Percentiles rank a stretch among this genome's conserved stretches.
These are phyloP conservation scores for Mycena sanguinolenta DNA, from an alignment of 768 basidiomycete genomes.

Conservation along the genomic window DNA sequence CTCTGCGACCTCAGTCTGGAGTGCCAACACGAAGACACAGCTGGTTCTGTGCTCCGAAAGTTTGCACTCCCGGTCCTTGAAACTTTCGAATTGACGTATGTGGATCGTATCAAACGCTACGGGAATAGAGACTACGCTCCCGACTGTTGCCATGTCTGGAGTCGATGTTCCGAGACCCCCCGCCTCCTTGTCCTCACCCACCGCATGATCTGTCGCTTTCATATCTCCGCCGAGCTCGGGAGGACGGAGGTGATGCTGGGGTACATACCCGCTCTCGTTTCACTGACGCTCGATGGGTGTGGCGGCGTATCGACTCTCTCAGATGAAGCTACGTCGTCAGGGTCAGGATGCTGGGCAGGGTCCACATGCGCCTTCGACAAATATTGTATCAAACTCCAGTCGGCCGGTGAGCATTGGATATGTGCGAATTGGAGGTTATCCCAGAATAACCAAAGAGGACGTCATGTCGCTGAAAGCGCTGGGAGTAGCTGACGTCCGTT, in stretches of 20 bases:
- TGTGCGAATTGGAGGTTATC: conserved; percentile 58
- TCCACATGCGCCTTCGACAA: conserved; percentile 33
- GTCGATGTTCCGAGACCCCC: conserved; percentile 68
- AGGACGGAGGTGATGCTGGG: conserved; percentile 58
- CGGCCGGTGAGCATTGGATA: conserved; percentile 54
- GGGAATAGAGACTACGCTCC: conserved; percentile 37
- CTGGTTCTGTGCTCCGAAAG: conserved; percentile 55
- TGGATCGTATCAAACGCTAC: conserved; percentile 41
- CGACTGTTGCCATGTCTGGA: conserved; percentile 62
- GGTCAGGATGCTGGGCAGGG: conserved; percentile 21
- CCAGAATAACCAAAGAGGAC: conserved; percentile 52
- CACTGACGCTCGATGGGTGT: conserved; percentile 63
- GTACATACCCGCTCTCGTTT: conserved; percentile 64
- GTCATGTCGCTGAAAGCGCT: conserved; percentile 53
- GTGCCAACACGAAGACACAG: conserved; percentile 54
- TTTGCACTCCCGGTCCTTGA: conserved; percentile 60
- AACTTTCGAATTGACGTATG: conserved; percentile 59
- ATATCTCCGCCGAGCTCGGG: conserved; percentile 54
- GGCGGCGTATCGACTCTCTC: conserved; percentile 56
- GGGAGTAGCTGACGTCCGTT: conserved; percentile 54
- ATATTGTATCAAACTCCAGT: conserved; percentile 48
- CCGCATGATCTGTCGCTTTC: conserved; percentile 63
- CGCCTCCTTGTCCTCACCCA: conserved; percentile 64
- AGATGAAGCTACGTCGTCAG: conserved; percentile 47
- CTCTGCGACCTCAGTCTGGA: conserved; percentile 61